phyloP scores from a whole-genome alignment of 108 stramenopile genomes.

The Skeletonema menzelii region DNA sequence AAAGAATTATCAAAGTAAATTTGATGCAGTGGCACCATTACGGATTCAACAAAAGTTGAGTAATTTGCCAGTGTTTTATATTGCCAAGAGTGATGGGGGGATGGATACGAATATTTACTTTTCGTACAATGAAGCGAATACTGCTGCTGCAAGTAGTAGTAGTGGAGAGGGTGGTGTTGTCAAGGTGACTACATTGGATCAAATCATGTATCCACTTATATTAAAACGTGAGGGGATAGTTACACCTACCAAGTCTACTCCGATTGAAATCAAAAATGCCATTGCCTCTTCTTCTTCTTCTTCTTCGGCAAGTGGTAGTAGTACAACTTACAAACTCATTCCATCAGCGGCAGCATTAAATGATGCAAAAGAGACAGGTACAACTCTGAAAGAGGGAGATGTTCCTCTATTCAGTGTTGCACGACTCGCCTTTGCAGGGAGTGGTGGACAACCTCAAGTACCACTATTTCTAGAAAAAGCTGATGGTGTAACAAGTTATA shows the following conservation, averaged over 20 bases:
- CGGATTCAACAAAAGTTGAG: conserved; percentile 54
- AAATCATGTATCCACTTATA: conserved; percentile 58
- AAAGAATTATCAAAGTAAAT: conserved; percentile 38
- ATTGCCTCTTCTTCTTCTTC: conserved; percentile 4
- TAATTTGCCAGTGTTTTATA: conserved; percentile 56
- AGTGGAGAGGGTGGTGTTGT: conserved; percentile 7
- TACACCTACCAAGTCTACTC: conserved; percentile 38
- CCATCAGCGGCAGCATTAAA: conserved; percentile 41
- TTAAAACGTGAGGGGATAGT: conserved; percentile 45
- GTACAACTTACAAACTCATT: conserved; percentile 33
- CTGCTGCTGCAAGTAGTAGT: not conserved
- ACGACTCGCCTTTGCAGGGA: conserved; percentile 53
- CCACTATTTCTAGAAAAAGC: conserved; percentile 52
- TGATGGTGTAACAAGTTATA: conserved; percentile 55
- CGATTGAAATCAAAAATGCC: conserved; percentile 40
- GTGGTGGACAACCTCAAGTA: conserved; percentile 48
- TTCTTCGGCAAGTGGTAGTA: no score
- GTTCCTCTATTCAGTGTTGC: conserved; percentile 54
- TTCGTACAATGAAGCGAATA: conserved; percentile 47
- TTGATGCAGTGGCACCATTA: conserved; percentile 40
- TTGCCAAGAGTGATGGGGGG: conserved; percentile 6
- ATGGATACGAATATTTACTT: conserved; percentile 48
- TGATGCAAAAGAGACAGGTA: conserved; percentile 37
- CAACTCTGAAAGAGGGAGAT: conserved; percentile 34
- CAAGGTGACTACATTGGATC: conserved; percentile 59